Percentiles rank a stretch among this genome's conserved stretches.
These are phyloP conservation scores for Tricholoma matsutake DNA, from an alignment of 768 basidiomycete genomes.

Conservation along the genomic window DNA sequence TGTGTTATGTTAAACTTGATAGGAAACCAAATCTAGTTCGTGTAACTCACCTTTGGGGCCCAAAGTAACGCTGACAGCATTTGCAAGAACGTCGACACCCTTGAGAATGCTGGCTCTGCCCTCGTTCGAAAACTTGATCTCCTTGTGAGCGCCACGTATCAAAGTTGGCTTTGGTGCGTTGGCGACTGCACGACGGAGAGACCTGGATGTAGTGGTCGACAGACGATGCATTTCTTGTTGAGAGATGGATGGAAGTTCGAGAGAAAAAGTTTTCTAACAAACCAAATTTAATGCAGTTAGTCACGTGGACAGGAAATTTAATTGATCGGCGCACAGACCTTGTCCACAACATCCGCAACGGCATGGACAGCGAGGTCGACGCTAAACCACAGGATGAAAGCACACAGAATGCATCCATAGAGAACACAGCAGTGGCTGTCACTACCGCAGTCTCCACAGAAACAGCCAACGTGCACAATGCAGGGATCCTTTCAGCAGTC, in stretches of 20 bases:
- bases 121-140: constrained; percentile 95
- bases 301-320: neutral
- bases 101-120: constrained; percentile 91
- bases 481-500: neutral
- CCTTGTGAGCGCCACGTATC: constrained; percentile 83
- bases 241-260: neutral
- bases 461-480: neutral
- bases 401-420: neutral
- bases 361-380: constrained; percentile 20
- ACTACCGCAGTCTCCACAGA: neutral
- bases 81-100: constrained; percentile 95
- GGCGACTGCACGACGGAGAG: constrained; percentile 64
- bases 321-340: constrained; percentile 10
- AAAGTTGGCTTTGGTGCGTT: constrained; percentile 53
- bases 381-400: neutral
- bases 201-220: constrained; percentile 60
- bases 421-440: too few relatives aligned
- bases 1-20: constrained; percentile 13
- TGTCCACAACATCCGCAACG: neutral
- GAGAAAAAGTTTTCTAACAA: neutral
- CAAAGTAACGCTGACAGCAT: constrained; percentile 94
- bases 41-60: constrained; percentile 83
- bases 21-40: neutral
- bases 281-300: neutral
- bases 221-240: constrained; percentile 63